Base-by-base conservation (phyloP, 202 grass and related monocot genomes). In the Saccharum hybrid region DNA sequence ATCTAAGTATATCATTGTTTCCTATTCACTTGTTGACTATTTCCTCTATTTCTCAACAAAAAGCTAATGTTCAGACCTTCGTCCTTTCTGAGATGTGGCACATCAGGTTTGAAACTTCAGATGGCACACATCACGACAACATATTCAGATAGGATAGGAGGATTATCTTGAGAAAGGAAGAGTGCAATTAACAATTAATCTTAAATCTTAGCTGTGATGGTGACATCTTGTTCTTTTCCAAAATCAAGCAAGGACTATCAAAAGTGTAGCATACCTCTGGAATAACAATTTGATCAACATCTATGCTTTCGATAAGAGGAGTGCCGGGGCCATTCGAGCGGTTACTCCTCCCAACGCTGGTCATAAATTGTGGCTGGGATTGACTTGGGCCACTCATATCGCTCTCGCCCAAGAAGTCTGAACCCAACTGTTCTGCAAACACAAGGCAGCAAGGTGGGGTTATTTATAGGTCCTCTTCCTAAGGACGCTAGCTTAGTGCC, bases 201-300 rank as follows among this genome's bases (percentile, higher is more conserved):
- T 19, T 63, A 14, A 14, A 67, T 19, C 5, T 36, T 68, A 45
- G 19, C 7, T 49, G 37, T 8, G 63, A 71, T 18, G 54, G 19
- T 6, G 59, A 81, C 31, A 49, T 36, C 45, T 18, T 66, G n/a
- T 63, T 77, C 49, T 42, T 40, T 49, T 71, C 2, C 14, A 65
- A 59, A 62, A 81, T 13, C 37, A 81, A 78, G 12, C 10, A 56
- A 85, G 70, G 26, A 63, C 1, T 26, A 70, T 22, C 12, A 65
- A 61, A 61, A 72, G 64, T 41, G 51, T 16, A 71, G 16, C 42
- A 88, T 93, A 98, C 96, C 96, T 93, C 96, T 36, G 88, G 84
- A 69, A 98, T 93, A 16, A 95, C 71, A 80, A 98, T 90, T 83
- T 98, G 96, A 78, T 95, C 88, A 28, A 79, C 89, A 91, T 96